Percentiles rank a stretch among this genome's conserved stretches.
phyloP scores from a whole-genome alignment of 2,329 filamentous ascomycete genomes.

The Diaporthe nobilis region DNA sequence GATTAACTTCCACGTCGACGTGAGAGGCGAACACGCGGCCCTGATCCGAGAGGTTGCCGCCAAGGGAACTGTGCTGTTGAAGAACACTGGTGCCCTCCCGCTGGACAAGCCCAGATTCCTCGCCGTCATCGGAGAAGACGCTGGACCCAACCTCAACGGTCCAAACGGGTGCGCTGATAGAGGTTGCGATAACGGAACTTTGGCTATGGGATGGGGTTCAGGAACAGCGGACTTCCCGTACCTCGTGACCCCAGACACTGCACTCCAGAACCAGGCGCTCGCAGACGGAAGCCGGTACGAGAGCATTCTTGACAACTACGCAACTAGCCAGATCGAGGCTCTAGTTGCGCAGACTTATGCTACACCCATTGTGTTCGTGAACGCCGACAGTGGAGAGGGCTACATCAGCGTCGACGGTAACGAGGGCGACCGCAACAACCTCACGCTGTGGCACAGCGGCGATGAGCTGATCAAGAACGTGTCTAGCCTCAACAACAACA shows the following conservation, averaged over 20 bases:
- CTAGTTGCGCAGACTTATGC: slow-evolving; percentile 75
- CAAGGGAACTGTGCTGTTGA: slow-evolving; percentile 88
- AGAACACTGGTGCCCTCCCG: slow-evolving; percentile 84
- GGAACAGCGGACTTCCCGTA: slow-evolving; percentile 83
- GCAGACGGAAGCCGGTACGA: slow-evolving; percentile 73
- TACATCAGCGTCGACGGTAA: slow-evolving; percentile 89
- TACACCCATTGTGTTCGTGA: slow-evolving; percentile 89
- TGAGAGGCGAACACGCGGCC: slow-evolving; percentile 79
- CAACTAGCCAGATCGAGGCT: slow-evolving; percentile 71
- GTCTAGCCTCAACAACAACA: slow-evolving; percentile 84
- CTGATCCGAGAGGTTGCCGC: slow-evolving; percentile 84
- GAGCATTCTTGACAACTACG: slow-evolving; percentile 76
- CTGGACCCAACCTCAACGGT: slow-evolving; percentile 80
- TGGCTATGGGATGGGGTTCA: slow-evolving; percentile 86
- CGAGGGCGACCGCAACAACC: slow-evolving; percentile 89
- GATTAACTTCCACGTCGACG: slow-evolving; percentile 87
- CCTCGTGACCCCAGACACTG: slow-evolving; percentile 80
- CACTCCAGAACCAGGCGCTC: slow-evolving; percentile 74
- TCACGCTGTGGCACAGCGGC: slow-evolving; percentile 89
- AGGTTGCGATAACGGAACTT: slow-evolving; percentile 69
- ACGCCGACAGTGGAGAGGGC: slow-evolving; percentile 88
- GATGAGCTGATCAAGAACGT: slow-evolving; percentile 87
- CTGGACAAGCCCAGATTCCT: slow-evolving; percentile 84
- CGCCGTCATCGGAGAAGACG: slow-evolving; percentile 86
- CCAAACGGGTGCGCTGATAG: slow-evolving; percentile 85